phyloP scores from a whole-genome alignment of 768 basidiomycete genomes.

The Naganishia vaughanmartiniae region DNA sequence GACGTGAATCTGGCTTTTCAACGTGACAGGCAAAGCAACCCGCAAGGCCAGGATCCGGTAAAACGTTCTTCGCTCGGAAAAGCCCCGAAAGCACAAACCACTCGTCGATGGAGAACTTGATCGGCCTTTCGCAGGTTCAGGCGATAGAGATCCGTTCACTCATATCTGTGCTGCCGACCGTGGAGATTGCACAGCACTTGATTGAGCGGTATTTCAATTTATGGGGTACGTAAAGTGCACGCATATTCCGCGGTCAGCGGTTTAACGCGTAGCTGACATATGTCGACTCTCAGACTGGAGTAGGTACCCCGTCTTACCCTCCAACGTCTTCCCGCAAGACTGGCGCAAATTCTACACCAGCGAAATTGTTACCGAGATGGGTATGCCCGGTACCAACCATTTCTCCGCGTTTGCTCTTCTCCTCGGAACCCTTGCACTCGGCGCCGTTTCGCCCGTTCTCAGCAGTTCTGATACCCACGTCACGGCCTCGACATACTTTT shows the following conservation, averaged over 20 bases:
- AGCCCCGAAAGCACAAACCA: constrained; percentile 13
- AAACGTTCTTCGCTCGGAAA: constrained; percentile 18
- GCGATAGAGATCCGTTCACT: constrained; percentile 23
- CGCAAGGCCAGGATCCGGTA: constrained; percentile 1
- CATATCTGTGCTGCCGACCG: constrained; percentile 21
- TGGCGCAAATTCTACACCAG: constrained; percentile 24
- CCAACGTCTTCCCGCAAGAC: constrained; percentile 20
- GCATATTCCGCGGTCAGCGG: neutral
- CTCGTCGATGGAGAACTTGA: constrained; percentile 25
- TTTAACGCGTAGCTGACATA: neutral
- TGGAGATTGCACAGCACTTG: constrained; percentile 17
- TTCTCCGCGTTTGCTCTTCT: constrained; percentile 27
- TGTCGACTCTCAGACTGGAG: constrained; percentile 14
- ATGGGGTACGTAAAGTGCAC: constrained; percentile 11
- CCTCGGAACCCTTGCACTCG: constrained; percentile 20
- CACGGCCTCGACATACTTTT: constrained; percentile 22
- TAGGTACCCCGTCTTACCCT: constrained; percentile 11
- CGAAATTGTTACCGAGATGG: constrained; percentile 22
- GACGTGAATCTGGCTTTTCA: neutral
- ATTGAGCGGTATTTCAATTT: constrained; percentile 25
- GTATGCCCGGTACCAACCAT: constrained; percentile 20
- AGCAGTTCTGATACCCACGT: constrained; percentile 25
- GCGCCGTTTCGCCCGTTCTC: constrained; percentile 28
- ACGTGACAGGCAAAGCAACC: constrained; percentile 4
- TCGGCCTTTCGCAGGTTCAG: constrained; percentile 26